Conservation (phyloP, 768 basidiomycete species). For the Roridomyces roridus region DNA sequence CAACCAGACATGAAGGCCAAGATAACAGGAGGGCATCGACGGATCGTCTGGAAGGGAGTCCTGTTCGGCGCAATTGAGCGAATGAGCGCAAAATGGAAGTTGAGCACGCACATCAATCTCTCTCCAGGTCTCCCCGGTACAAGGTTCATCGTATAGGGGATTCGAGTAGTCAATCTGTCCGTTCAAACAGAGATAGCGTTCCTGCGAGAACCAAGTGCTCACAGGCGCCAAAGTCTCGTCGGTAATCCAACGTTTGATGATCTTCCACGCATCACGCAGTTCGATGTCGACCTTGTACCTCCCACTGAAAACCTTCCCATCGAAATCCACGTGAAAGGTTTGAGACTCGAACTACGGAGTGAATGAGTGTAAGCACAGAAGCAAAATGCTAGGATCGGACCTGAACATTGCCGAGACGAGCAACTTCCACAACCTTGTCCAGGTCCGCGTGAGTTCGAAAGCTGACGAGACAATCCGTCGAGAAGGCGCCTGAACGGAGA, state of each 20-base stretch:
- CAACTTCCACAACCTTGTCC: slow-evolving; percentile 10
- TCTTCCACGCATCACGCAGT: slow-evolving; percentile 27
- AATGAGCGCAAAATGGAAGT: too few species aligned
- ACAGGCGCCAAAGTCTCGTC: slow-evolving; percentile 15
- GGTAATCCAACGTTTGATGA: slow-evolving; percentile 13
- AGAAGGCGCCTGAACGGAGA: not conserved
- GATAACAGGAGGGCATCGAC: slow-evolving; percentile 16
- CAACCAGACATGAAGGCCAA: slow-evolving; percentile 25
- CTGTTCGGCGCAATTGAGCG: not conserved
- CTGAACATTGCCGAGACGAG: slow-evolving; percentile 14
- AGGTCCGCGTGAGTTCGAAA: slow-evolving; percentile 16
- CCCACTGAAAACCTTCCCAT: slow-evolving; percentile 4
- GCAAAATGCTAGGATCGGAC: not conserved
- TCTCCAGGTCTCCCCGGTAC: slow-evolving; percentile 19
- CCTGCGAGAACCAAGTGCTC: slow-evolving; percentile 19
- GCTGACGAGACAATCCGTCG: not conserved
- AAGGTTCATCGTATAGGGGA: slow-evolving; percentile 22
- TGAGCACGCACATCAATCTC: slow-evolving; percentile 9
- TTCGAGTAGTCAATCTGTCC: slow-evolving; percentile 7
- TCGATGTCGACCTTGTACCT: slow-evolving; percentile 19
- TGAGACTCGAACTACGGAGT: slow-evolving; percentile 14
- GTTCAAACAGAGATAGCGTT: slow-evolving; percentile 17
- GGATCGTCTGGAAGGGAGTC: slow-evolving; percentile 3
- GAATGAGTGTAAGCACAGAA: not conserved
- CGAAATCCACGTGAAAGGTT: slow-evolving; percentile 2